phyloP scores from a whole-genome alignment of 1,284 basidiomycete species.

The Trichosporon sp. region DNA sequence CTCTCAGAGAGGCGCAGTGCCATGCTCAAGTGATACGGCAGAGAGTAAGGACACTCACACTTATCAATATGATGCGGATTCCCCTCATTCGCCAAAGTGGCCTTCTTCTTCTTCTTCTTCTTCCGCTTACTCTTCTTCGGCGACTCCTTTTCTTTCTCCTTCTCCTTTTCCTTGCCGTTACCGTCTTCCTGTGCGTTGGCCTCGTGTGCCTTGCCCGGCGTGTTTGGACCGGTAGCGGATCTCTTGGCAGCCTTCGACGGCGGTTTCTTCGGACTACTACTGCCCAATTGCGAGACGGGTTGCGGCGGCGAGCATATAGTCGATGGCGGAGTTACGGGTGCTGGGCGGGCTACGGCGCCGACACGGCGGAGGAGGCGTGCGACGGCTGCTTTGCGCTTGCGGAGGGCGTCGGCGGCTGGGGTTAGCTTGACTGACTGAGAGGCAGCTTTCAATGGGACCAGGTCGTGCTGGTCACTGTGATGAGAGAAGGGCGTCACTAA shows the following conservation, averaged over 20 bases:
- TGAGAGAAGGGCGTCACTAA: too few relatives aligned
- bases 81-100: slow-evolving; percentile 73
- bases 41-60: slow-evolving; percentile 32
- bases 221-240: background rate
- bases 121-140: slow-evolving; percentile 47
- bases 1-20: too few relatives aligned
- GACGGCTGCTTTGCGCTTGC: background rate
- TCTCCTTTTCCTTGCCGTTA: slow-evolving; percentile 14
- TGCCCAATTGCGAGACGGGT: background rate
- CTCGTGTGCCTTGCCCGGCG: background rate
- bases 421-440: background rate
- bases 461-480: background rate
- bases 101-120: slow-evolving; percentile 81
- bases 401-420: background rate
- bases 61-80: slow-evolving; percentile 86
- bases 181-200: slow-evolving; percentile 5
- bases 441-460: too few relatives aligned
- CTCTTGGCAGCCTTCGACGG: background rate
- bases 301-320: background rate
- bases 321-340: background rate
- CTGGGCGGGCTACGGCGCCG: background rate
- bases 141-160: background rate
- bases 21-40: too few relatives aligned
- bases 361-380: background rate
- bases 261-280: background rate